phyloP scores from a whole-genome alignment of 2,329 filamentous ascomycete species.

The Botrytis aclada region DNA sequence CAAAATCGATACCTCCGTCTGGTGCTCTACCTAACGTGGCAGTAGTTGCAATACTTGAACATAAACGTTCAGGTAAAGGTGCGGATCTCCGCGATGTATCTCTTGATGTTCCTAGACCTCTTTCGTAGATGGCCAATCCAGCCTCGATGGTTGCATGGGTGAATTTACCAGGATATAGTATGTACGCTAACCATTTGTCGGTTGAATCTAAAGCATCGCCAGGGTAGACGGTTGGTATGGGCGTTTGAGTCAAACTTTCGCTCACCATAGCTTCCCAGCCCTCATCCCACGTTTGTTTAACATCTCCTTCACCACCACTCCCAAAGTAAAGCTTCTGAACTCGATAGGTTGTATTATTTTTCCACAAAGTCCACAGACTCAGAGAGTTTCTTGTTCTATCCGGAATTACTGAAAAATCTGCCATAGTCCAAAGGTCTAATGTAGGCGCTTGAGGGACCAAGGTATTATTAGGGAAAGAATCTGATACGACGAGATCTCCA shows the following conservation, averaged over 20 bases:
- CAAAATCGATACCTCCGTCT: constrained; percentile 68
- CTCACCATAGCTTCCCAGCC: constrained; percentile 69
- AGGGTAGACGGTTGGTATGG: constrained; percentile 56
- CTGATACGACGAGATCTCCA: constrained; percentile 59
- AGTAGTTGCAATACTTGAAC: constrained; percentile 66
- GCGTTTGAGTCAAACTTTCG: constrained; percentile 52
- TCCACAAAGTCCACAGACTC: constrained; percentile 76
- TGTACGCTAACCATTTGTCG: constrained; percentile 81
- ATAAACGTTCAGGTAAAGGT: constrained; percentile 72
- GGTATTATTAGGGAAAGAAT: constrained; percentile 65
- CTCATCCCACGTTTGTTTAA: constrained; percentile 52
- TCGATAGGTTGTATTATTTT: constrained; percentile 76
- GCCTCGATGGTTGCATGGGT: constrained; percentile 77
- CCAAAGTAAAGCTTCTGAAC: constrained; percentile 72
- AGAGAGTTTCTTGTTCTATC: constrained; percentile 49
- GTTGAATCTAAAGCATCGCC: constrained; percentile 67
- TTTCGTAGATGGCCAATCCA: constrained; percentile 76
- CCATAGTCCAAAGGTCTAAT: constrained; percentile 75
- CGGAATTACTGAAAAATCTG: constrained; percentile 66
- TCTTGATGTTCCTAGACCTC: constrained; percentile 50
- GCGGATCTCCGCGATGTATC: constrained; percentile 46
- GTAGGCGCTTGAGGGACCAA: constrained; percentile 67
- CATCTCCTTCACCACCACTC: constrained; percentile 33
- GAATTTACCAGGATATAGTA: constrained; percentile 82
- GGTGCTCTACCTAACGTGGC: constrained; percentile 61